Evolutionary conservation across 2,329 filamentous ascomycete genomes (phyloP).

Genomic region (Cryphonectria nitschkei): DNA sequence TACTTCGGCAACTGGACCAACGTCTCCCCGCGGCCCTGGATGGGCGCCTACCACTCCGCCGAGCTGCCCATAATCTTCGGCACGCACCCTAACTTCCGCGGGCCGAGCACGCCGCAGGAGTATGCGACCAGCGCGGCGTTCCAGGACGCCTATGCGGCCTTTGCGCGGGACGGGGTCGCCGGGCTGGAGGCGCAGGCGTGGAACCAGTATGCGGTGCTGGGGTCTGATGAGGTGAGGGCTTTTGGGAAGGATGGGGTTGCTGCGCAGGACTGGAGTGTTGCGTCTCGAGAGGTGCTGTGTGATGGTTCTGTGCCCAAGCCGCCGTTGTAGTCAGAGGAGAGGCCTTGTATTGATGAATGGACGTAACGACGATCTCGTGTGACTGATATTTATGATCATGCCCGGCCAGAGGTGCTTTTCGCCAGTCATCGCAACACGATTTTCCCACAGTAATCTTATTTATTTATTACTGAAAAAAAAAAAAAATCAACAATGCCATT

Average conservation of each 20-base stretch:
- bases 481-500: not conserved
- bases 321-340: not conserved
- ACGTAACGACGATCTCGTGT: no score
- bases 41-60: slow-evolving; percentile 33
- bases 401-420: not conserved
- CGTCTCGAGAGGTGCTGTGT: slow-evolving; percentile 4
- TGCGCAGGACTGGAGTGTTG: slow-evolving; percentile 12
- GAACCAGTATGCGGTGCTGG: slow-evolving; percentile 6
- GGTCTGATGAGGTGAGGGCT: slow-evolving; percentile 4
- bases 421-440: not conserved
- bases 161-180: not conserved
- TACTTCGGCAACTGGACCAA: slow-evolving; percentile 33
- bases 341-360: no score
- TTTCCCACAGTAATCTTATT: not conserved
- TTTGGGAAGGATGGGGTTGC: slow-evolving; percentile 11
- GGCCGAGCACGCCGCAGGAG: slow-evolving; percentile 10
- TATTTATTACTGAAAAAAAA: not conserved
- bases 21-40: slow-evolving; percentile 31
- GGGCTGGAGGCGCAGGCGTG: slow-evolving; percentile 6
- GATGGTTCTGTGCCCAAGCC: not conserved
- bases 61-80: slow-evolving; percentile 37
- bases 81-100: slow-evolving; percentile 32
- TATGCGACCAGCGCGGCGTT: slow-evolving; percentile 21
- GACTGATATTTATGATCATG: not conserved
- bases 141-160: slow-evolving; percentile 20